phyloP scores from a whole-genome alignment of 169 alveolate species.

The Amoebophrya sp. region DNA sequence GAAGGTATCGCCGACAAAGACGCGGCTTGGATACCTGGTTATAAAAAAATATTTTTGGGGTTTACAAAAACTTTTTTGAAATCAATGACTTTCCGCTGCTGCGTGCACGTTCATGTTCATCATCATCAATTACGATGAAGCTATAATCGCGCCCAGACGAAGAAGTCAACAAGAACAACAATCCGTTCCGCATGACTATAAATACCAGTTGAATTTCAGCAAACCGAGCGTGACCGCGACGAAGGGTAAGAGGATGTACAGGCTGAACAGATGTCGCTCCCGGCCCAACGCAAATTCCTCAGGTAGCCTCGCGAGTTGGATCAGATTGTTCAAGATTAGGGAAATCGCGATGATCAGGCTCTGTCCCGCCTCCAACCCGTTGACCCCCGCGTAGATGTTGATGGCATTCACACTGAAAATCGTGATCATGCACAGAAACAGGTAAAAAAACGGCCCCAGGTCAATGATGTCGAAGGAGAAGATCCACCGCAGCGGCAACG shows the following conservation, averaged over 20 bases:
- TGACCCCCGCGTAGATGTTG: conserved; percentile 63
- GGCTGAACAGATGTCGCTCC: not conserved
- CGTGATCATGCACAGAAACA: not conserved
- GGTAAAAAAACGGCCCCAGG: not conserved
- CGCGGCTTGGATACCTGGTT: conserved; percentile 75
- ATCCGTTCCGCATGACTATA: conserved; percentile 22
- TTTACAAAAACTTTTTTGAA: not conserved
- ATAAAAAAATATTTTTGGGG: not conserved
- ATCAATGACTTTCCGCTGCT: no score
- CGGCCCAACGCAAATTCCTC: not conserved
- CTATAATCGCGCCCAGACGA: conserved; percentile 60
- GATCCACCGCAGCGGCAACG: not conserved
- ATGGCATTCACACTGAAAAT: not conserved
- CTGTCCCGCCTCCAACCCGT: conserved; percentile 89
- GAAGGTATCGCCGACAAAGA: conserved; percentile 88
- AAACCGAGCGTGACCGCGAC: not conserved
- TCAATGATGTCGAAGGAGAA: not conserved
- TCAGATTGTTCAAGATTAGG: conserved; percentile 69
- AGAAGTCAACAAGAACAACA: conserved; percentile 69
- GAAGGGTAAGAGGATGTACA: not conserved
- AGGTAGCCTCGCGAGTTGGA: conserved; percentile 50
- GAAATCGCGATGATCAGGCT: conserved; percentile 72
- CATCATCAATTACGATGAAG: not conserved
- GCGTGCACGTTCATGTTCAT: no score
- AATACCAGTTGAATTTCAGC: not conserved